phyloP scores from a whole-genome alignment of 352 stramenopile species.

The Globisporangium parvum region DNA sequence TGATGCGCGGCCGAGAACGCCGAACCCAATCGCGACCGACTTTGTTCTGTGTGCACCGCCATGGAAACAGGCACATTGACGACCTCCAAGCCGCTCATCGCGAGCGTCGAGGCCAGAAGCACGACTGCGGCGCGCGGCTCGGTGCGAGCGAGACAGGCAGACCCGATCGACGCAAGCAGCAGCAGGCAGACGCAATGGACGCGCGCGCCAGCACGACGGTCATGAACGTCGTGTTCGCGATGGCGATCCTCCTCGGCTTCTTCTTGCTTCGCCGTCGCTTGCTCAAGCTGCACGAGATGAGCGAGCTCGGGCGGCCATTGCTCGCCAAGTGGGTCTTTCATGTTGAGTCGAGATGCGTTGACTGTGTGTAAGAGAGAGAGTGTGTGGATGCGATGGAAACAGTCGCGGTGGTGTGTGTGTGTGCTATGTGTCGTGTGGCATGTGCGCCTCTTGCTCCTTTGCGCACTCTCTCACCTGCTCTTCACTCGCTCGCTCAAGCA shows the following conservation, averaged over 20 bases:
- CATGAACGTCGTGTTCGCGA: constrained; percentile 36
- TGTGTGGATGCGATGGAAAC: neutral
- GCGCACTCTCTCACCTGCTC: neutral
- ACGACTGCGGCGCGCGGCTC: neutral
- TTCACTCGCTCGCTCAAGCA: neutral
- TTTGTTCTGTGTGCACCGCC: neutral
- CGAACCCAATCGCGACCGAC: neutral
- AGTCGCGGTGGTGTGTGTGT: neutral
- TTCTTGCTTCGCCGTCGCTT: constrained; percentile 44
- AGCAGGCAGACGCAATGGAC: neutral
- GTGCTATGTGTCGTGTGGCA: too few relatives aligned
- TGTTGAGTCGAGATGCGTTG: neutral
- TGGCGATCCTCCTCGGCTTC: constrained; percentile 38
- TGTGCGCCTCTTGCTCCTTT: neutral
- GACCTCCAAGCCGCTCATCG: neutral
- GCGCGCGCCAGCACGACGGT: constrained; percentile 20
- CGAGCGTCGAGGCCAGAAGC: neutral
- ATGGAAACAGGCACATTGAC: neutral
- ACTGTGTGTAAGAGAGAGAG: too few relatives aligned
- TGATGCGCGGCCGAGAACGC: too few relatives aligned
- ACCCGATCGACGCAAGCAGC: neutral
- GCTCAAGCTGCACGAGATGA: constrained; percentile 34
- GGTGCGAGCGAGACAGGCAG: too few relatives aligned
- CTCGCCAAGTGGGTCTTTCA: constrained; percentile 35
- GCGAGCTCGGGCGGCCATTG: constrained; percentile 45